Percentiles rank a stretch among this genome's conserved stretches.
Evolutionary conservation across 371 early-diverging fungal genomes (phyloP).

Genomic region (Actinomortierella ambigua): DNA sequence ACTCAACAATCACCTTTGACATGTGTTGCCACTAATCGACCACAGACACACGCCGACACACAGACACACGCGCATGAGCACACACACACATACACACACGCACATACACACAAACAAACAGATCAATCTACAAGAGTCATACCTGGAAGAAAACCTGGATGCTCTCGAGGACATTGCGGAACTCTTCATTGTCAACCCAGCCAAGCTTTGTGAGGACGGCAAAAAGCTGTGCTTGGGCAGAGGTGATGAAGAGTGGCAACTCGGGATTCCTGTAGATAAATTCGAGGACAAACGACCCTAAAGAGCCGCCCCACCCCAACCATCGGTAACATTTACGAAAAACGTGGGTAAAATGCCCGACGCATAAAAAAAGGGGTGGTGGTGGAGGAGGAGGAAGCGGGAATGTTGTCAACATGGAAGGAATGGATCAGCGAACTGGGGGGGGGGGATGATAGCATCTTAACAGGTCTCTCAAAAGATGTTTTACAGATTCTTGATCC

Average conservation of each 20-base stretch:
- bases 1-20: neutral
- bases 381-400: neutral
- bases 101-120: neutral
- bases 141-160: slow-evolving; percentile 74
- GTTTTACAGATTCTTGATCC: too few species aligned
- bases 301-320: neutral
- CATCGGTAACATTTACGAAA: too few species aligned
- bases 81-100: neutral
- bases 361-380: neutral
- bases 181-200: slow-evolving; percentile 80
- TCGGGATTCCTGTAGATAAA: slow-evolving; percentile 70
- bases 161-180: slow-evolving; percentile 66
- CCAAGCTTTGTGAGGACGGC: slow-evolving; percentile 81
- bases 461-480: too few species aligned
- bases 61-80: too few species aligned
- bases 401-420: neutral
- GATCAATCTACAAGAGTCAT: too few species aligned
- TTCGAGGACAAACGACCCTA: slow-evolving; percentile 62
- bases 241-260: slow-evolving; percentile 69
- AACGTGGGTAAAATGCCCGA: neutral
- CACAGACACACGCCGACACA: neutral
- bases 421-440: too few species aligned
- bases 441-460: too few species aligned
- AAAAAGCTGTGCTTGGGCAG: slow-evolving; percentile 72
- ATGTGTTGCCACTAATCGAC: neutral